Base-by-base conservation (phyloP, 1,284 basidiomycete genomes). In the Golubevia pallescens region DNA sequence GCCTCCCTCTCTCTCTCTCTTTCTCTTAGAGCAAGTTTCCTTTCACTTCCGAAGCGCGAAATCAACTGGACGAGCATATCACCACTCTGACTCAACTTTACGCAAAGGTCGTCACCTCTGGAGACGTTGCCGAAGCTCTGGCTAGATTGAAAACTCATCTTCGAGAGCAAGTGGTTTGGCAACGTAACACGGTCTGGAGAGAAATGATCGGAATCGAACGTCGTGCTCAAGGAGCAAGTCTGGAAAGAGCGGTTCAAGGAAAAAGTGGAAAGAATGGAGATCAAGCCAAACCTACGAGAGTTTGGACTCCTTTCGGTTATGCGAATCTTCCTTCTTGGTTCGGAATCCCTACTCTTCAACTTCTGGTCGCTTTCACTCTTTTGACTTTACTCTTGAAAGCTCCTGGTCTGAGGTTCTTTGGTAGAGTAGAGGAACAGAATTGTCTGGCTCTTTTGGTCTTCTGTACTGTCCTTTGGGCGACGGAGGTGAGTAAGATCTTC, bases 381-480 rank as follows among this genome's bases (percentile, higher is more conserved):
- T 68, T 85, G 23, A 65, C 77, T 5, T 62, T 74, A 42, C 68
- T 85, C 21, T 73, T 85, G 65, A 85, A 84, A 57, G 74, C 71
- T 14, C 81, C 83, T 1, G 71, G 71, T 1, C 62, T 85, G 55
- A 78, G 77, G 21, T 74, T 85, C 63, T 85, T 85, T 68, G n/a
- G n/a, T n/a, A n/a, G 90, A 7, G 87, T 88, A 21, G 92, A 93
- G 86, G 94, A 95, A 64, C 95, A 93, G 82, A 92, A 92, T 69
- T 99, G 96, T 81, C 90, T 97, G 72, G 95, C 95, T 0, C 90
- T 99, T 72, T 87, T 99, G 61, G 88, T 92, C 1, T 94, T 98
- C 77, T 94, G 94, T 74, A 97, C 95, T 6, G 90, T 98, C 53
- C 87, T 98, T 60, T 99, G 96, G 97, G 95, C 95, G 8, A 93